Evolutionary conservation across 1,284 basidiomycete genomes (phyloP), one percentile per base, ranked within the genome.

Genomic region (Amylostereum chailletii): DNA sequence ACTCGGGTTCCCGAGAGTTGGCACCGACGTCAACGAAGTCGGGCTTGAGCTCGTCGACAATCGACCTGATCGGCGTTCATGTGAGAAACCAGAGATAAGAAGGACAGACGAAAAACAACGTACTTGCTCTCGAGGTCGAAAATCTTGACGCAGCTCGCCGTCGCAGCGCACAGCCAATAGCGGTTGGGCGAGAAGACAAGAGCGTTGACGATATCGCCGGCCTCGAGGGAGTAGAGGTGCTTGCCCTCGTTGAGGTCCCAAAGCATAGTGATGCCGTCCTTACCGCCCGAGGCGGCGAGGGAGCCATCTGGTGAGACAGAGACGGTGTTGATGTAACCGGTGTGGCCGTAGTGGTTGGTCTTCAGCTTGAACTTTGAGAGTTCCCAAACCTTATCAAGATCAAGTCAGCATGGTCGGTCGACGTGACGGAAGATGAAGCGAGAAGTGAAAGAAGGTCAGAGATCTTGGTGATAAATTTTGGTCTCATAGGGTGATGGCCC

Each of bases 181-280:
- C 94, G 88, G 81, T 97, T 97, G 59, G 96, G 96, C 33, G 93
- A 96, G 83, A 99, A 99, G 68, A 98, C 95, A 58, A 99, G 90
- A 53, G 96, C 93, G 71, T 99, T 99, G 83, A 99, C 94, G 61
- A 94, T 80, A 71, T 99, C 93, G 59, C 94, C 94, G 49, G 96
- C 96, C 74, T 99, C 96, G 57, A 99, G 89, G 54, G 94, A 97
- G 84, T 99, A 99, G 64, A 99, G 86, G 83, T 99, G 95, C 79
- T 99, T 99, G 81, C 94, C 94, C 77, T 99, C 96, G 74, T 98
- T 98, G 62, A 99, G 79, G 71, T 99, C 96, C 96, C 95, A 99
- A 57, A 99, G 90, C 96, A 99, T 99, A 68, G 94, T 97, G 73
- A 99, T 95, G 58, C 93, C 93, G 70, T 99, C 96, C 77, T 98